phyloP scores from a whole-genome alignment of 1,284 basidiomycete species.

The Pseudomicrostroma phylloplanum region DNA sequence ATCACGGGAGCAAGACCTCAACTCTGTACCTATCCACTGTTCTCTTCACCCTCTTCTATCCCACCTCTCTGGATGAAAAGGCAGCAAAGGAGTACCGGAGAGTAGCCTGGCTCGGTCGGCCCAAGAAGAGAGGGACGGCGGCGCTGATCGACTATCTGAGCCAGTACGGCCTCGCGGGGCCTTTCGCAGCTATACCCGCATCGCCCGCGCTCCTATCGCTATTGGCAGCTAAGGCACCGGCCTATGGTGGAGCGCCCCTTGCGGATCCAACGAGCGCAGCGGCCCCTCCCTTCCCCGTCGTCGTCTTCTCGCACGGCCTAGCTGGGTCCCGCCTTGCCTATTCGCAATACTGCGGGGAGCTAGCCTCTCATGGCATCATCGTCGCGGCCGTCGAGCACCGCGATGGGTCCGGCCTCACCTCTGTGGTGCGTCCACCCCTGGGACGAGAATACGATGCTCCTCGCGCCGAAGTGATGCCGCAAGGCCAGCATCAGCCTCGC shows the following conservation, averaged over 20 bases:
- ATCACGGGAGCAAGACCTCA: slow-evolving; percentile 19
- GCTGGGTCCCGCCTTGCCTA: slow-evolving; percentile 41
- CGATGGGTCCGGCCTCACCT: slow-evolving; percentile 55
- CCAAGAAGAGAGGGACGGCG: slow-evolving; percentile 21
- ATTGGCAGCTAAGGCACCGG: slow-evolving; percentile 19
- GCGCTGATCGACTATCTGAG: slow-evolving; percentile 32
- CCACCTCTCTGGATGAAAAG: slow-evolving; percentile 13
- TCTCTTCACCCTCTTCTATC: slow-evolving; percentile 43
- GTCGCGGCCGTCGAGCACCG: slow-evolving; percentile 57
- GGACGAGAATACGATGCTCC: slow-evolving; percentile 17
- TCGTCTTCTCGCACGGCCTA: slow-evolving; percentile 41
- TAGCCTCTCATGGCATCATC: slow-evolving; percentile 36
- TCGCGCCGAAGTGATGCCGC: slow-evolving; percentile 24
- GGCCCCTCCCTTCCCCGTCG: slow-evolving; percentile 27
- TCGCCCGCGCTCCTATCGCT: slow-evolving; percentile 30
- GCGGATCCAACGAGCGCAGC: slow-evolving; percentile 16
- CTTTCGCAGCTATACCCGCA: slow-evolving; percentile 19
- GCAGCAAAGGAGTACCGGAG: slow-evolving; percentile 20
- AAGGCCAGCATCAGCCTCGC: slow-evolving; percentile 37
- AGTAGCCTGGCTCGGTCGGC: slow-evolving; percentile 33
- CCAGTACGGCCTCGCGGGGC: slow-evolving; percentile 28
- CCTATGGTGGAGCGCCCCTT: slow-evolving; percentile 26
- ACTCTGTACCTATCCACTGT: slow-evolving; percentile 38
- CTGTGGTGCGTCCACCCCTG: slow-evolving; percentile 48
- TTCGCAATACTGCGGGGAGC: slow-evolving; percentile 38